These are phyloP conservation scores for Candida xiaguanensis DNA, from an alignment of 805 yeast genomes.

Conservation along the genomic window DNA sequence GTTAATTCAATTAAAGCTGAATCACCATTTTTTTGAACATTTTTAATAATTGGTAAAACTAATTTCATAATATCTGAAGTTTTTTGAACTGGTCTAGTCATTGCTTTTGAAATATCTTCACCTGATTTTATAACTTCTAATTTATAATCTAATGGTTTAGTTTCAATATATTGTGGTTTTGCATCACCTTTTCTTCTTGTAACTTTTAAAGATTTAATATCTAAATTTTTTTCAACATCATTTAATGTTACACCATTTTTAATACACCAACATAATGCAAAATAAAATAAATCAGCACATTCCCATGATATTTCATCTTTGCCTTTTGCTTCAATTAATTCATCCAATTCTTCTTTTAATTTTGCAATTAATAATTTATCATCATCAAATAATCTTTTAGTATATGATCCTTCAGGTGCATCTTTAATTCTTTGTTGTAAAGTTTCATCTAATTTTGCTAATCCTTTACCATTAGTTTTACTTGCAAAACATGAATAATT, in stretches of 20 bases:
- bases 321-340: slow-evolving; percentile 73
- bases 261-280: slow-evolving; percentile 50
- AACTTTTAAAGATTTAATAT: slow-evolving; percentile 78
- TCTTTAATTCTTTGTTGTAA: slow-evolving; percentile 55
- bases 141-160: slow-evolving; percentile 35
- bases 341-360: slow-evolving; percentile 95
- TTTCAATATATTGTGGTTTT: slow-evolving; percentile 63
- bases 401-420: slow-evolving; percentile 94
- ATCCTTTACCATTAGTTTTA: slow-evolving; percentile 60
- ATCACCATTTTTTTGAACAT: slow-evolving; percentile 78
- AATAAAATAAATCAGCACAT: slow-evolving; percentile 81
- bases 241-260: slow-evolving; percentile 73
- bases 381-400: slow-evolving; percentile 82
- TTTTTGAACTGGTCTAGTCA: slow-evolving; percentile 93
- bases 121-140: slow-evolving; percentile 48
- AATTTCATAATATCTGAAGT: slow-evolving; percentile 89
- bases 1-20: slow-evolving; percentile 85
- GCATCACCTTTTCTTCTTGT: slow-evolving; percentile 96
- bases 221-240: slow-evolving; percentile 83
- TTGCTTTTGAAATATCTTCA: slow-evolving; percentile 51
- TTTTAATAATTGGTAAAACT: slow-evolving; percentile 83
- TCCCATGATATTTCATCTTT: slow-evolving; percentile 74
- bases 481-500: slow-evolving; percentile 68
- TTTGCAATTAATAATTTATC: slow-evolving; percentile 73
- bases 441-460: slow-evolving; percentile 63